These are phyloP conservation scores for Aphanocladium album DNA, from an alignment of 2,329 filamentous ascomycete genomes.

Conservation along the genomic window DNA sequence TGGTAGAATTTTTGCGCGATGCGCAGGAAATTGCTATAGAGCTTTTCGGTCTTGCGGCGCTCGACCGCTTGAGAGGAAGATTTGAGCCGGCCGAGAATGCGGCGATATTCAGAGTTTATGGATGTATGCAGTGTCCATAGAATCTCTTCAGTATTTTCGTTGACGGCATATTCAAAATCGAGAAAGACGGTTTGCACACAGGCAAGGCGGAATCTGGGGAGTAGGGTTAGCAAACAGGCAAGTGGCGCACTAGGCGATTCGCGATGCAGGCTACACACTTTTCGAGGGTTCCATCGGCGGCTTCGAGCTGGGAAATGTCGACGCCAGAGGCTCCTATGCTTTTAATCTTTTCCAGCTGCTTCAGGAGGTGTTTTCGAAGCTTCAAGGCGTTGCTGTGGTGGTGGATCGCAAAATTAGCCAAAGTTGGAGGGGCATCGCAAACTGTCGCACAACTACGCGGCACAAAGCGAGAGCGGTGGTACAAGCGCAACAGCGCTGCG, in stretches of 20 bases:
- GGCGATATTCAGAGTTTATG: conserved; percentile 75
- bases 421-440: conserved; percentile 4
- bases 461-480: not conserved
- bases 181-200: conserved; percentile 69
- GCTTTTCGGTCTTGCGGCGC: conserved; percentile 73
- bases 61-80: conserved; percentile 51
- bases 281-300: conserved; percentile 38
- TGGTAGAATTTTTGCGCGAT: conserved; percentile 85
- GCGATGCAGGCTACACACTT: conserved; percentile 29
- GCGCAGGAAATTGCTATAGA: conserved; percentile 81
- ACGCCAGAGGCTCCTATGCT: conserved; percentile 29
- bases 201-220: conserved; percentile 59
- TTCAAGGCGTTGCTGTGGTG: conserved; percentile 36
- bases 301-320: conserved; percentile 39
- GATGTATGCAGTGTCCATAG: conserved; percentile 77
- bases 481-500: not conserved
- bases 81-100: conserved; percentile 54
- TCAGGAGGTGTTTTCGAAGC: conserved; percentile 37
- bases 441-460: not conserved
- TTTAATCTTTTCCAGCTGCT: conserved; percentile 39
- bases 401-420: conserved; percentile 16
- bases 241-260: conserved; percentile 1
- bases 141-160: conserved; percentile 59
- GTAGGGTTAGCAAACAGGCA: conserved; percentile 14
- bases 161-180: conserved; percentile 62